phyloP scores from a whole-genome alignment of 2,329 filamentous ascomycete species.

The Colletotrichum tamarilloi region DNA sequence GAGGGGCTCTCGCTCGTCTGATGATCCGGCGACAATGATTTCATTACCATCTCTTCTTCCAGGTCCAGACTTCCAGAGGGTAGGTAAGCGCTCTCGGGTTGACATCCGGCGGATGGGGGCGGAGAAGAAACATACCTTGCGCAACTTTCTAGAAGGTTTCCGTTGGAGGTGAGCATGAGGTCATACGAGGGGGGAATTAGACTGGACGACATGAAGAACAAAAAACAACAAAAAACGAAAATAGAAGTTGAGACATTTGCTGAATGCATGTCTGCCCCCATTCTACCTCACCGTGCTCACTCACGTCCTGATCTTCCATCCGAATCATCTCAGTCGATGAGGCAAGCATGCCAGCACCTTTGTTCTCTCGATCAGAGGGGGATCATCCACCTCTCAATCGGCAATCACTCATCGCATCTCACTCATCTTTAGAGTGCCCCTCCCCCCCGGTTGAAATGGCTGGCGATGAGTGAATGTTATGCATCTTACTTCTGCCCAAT shows the following conservation, averaged over 20 bases:
- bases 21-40: constrained; percentile 17
- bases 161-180: not conserved
- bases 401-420: not conserved
- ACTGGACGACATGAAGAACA: no score
- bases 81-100: not conserved
- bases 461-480: not conserved
- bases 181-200: not conserved
- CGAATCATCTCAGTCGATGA: not conserved
- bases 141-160: not conserved
- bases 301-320: not conserved
- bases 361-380: not conserved
- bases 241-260: not conserved
- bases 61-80: not conserved
- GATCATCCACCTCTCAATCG: not conserved
- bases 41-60: not conserved
- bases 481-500: not conserved
- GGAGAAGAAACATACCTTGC: no score
- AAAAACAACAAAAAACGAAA: not conserved
- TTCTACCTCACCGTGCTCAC: not conserved
- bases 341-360: not conserved
- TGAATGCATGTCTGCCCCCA: not conserved
- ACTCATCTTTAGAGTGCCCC: no score
- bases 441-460: not conserved
- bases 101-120: not conserved
- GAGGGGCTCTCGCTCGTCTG: constrained; percentile 7